Evolutionary conservation across 768 basidiomycete genomes (phyloP), one percentile per base, ranked within the genome.

Genomic region (Trametopsis cervina): DNA sequence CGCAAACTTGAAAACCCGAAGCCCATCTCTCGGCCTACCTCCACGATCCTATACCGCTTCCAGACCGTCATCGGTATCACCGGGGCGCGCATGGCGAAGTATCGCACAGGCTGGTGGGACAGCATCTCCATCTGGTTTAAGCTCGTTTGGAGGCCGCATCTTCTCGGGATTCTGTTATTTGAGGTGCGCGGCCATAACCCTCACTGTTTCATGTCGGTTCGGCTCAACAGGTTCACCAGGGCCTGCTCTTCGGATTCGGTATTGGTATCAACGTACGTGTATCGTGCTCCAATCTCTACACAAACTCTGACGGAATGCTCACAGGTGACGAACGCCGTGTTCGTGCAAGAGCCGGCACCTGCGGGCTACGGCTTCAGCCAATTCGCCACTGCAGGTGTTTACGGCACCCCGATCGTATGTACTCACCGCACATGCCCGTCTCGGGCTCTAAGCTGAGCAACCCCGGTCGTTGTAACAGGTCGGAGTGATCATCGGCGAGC

Each of bases 61-160:
- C 74, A 83, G 60, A 77, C 76, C 0, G 64, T 85, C 9, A 43
- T 83, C n/a, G 84, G 84, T 2, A 67, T 83, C 25, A 85, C 81
- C 0, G 83, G 82, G 1, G 37, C 61, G 39, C 73, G 70, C 52
- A 80, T 80, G 79, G 66, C 71, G 5, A 75, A 77, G 55, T 77
- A 78, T 61, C 71, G 80, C 33, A 57, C 70, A 17, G 65, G 71
- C 0, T 83, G 81, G 79, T 53, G 22, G 12, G 69, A 73, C 27
- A 67, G 72, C 3, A 56, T 77, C 33, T 51, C 69, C 6, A 63
- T 73, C 3, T 71, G 73, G 9, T 62, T 83, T 27, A 70, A 70
- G 39, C 70, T 85, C 18, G 57, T 80, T 22, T 83, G 80, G 79
- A 65, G 83, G 25, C 83, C 84, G 0, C 82, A 84, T 54, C 60